These are phyloP conservation scores for Cornus florida DNA, from an alignment of 148 eudicot species.

Conservation along the genomic window DNA sequence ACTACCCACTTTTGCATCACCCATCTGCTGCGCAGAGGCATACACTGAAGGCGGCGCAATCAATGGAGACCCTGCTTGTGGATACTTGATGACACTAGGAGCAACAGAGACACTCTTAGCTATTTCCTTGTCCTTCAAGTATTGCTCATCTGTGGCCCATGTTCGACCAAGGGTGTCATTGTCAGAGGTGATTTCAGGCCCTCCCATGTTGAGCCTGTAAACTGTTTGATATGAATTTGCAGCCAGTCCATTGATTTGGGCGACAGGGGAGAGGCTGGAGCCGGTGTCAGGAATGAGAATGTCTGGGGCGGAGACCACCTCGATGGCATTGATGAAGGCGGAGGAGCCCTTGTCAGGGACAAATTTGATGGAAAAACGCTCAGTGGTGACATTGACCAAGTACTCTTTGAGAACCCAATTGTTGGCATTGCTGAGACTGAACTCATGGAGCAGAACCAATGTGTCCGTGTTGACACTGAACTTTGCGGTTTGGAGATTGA, in stretches of 20 bases:
- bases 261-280: conserved; percentile 31
- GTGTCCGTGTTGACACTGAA: conserved; percentile 58
- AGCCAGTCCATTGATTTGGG: conserved; percentile 26
- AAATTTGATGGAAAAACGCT: conserved; percentile 34
- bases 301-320: conserved; percentile 50
- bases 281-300: conserved; percentile 34
- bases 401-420: conserved; percentile 31
- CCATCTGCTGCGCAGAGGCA: conserved; percentile 44
- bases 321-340: conserved; percentile 51
- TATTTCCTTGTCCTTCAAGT: conserved; percentile 10
- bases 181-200: conserved; percentile 28
- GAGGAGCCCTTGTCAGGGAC: conserved; percentile 27
- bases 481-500: conserved; percentile 48
- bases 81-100: conserved; percentile 27
- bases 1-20: conserved; percentile 14
- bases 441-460: conserved; percentile 58
- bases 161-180: conserved; percentile 44
- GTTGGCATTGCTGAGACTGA: not conserved
- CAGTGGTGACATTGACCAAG: conserved; percentile 38
- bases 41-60: conserved; percentile 42
- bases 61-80: conserved; percentile 37
- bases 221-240: conserved; percentile 24
- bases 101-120: conserved; percentile 34
- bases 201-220: conserved; percentile 48
- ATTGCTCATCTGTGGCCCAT: conserved; percentile 33